Base-by-base conservation (phyloP, 441 rosid species). In the Macaranga tanarius region DNA sequence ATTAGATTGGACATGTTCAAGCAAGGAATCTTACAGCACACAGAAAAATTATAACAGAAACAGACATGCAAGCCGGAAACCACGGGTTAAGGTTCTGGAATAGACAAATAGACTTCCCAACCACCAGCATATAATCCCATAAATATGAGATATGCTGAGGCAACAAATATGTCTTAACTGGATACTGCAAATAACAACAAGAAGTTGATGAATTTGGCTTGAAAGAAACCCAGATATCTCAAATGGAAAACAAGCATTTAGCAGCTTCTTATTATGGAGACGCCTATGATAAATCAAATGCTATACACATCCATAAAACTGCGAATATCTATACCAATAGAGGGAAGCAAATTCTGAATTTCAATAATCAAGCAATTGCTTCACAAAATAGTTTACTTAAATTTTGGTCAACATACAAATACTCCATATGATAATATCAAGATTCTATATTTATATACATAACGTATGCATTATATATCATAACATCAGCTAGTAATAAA, bases 1-100 rank as follows among this genome's bases (percentile, higher is more conserved):
- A 58, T 69, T 47, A 70, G 61, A 65, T 56, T 57, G 40, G 28
- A 58, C 3, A 5, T 38, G 23, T 64, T 54, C 19, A 57, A 16
- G 54, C 45, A 62, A 8, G 31, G 8, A 59, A 22, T 28, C 28
- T 62, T 28, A 3, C 22, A 54, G 11, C 4, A 15, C 7, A 44
- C 3, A 44, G 12, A 6, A 44, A 7, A 52, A 62, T 19, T 17
- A 17, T 3, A 22, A 13, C 11, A 34, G 23, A 54, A 20, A 38
- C 26, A 17, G 5, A 38, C 60, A 61, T 62, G 22, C 17, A 10
- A 5, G 56, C 25, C 42, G 25, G 55, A 20, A 44, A 67, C n/a
- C 50, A 63, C 17, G 26, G n/a, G 58, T 17, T 56, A 15, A 8
- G 44, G 12, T 59, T 59, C 52, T 40, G 7, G n/a, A 52, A 11